Evolutionary conservation across 768 basidiomycete genomes (phyloP), one percentile per base, ranked within the genome.

Genomic region (Boletus speciosus): DNA sequence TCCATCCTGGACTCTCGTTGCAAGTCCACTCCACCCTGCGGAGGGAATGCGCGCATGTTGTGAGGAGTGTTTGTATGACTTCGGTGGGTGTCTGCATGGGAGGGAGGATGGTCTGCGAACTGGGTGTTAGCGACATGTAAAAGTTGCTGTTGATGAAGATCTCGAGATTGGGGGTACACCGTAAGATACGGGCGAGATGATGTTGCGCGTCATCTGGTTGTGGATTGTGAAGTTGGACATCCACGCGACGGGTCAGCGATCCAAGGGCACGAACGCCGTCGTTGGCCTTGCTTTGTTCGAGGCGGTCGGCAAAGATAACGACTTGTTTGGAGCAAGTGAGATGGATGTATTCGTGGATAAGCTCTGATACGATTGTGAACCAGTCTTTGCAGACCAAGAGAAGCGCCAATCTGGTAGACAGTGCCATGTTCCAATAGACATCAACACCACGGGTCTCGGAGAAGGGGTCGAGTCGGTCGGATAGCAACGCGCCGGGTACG

Each of bases 11-110:
- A 32, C 72, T 65, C 56, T 80, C 78, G 9, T 74, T 74, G 21
- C 73, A 71, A 8, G 66, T 73, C 77, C 78, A 80, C 55, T 79
- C 78, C 1, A 78, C 47, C 27, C 78, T 70, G 41, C 69, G 71
- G 12, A 80, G 66, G n/a, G 73, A 71, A 29, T 59, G 56, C 3
- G 68, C 61, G 29, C 72, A 74, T 10, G 70, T 62, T 2, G 51
- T 45, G 10, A 71, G 59, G 23, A 79, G 61, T 0, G 71, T 70
- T 35, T 64, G 60, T 15, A 77, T 61, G 21, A 78, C 67, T 25
- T 72, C 66, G 1, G 59, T 48, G 9, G 72, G 70, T 0, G 72
- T 73, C 42, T 64, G 66, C 16, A 49, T 49, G 11, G 61, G 56
- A 4, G 65, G 65, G 19, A 62, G 57, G 35, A 64, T 60, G 15